Evolutionary conservation across 768 basidiomycete species (phyloP).

Genomic region (Boletus rubescentipes): DNA sequence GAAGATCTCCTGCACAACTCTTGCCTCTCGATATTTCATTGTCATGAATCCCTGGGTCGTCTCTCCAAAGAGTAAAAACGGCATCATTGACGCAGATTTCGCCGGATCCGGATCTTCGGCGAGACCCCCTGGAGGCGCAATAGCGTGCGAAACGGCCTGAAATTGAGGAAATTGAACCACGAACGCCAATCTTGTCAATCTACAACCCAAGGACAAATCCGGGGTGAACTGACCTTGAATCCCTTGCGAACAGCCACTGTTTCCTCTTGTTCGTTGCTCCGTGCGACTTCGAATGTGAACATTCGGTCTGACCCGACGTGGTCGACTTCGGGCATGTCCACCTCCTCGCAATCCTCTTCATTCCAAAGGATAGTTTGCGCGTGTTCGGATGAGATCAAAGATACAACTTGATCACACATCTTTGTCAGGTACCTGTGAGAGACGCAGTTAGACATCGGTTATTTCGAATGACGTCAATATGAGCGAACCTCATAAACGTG

Average conservation of each 20-base stretch:
- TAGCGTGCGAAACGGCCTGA: conserved; percentile 15
- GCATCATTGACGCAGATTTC: conserved; percentile 13
- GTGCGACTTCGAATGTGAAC: conserved; percentile 52
- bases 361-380: conserved; percentile 45
- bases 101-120: conserved; percentile 3
- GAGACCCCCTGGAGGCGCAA: conserved; percentile 7
- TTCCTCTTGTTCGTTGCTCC: conserved; percentile 58
- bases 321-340: conserved; percentile 30
- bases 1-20: background rate
- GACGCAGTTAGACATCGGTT: background rate
- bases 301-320: conserved; percentile 47
- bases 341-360: conserved; percentile 33
- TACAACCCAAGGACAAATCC: background rate
- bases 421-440: conserved; percentile 54
- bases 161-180: too few species aligned
- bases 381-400: conserved; percentile 50
- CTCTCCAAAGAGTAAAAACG: conserved; percentile 40
- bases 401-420: conserved; percentile 54
- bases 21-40: conserved; percentile 19
- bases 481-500: conserved; percentile 58
- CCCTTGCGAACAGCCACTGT: conserved; percentile 42
- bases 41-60: conserved; percentile 42
- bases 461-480: background rate
- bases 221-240: conserved; percentile 39
- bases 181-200: background rate